Evolutionary conservation across 2,329 filamentous ascomycete species (phyloP), one percentile per base, ranked within the genome.

Genomic region (Rugonectria rugulosa): DNA sequence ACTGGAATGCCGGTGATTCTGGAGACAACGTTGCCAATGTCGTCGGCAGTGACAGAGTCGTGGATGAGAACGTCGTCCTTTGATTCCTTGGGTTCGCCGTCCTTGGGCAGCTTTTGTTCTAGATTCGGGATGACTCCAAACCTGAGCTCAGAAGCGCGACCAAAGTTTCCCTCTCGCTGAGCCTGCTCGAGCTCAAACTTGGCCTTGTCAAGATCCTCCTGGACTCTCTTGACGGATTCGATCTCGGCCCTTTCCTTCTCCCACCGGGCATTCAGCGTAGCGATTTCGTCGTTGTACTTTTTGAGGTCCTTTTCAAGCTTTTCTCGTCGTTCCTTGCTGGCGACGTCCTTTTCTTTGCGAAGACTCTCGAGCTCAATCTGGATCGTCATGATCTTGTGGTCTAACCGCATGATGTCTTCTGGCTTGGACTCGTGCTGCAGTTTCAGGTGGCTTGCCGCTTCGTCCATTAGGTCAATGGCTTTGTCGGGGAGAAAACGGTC

Each of bases 351-450:
- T 73, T 99, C 95, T 68, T 98, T 98, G 45, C 94, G 86, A 36
- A 99, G 77, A 58, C 92, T 97, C 71, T 98, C 95, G 1, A 98
- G 81, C 72, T 99, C 94, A 60, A 99, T 98, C 70, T 97, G 94
- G 12, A 98, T 92, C 0, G 94, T 98, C 86, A 97, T 96, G 57
- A 98, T 97, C 68, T 93, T 91, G 59, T 96, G 90, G 68, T 98
- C 94, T 2, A 98, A 84, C 45, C 89, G 87, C 77, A 96, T 91
- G 27, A 99, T 97, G 8, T 94, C 88, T 65, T 98, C 95, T 0
- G 95, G 95, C 67, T 97, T 98, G 66, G 92, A 97, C 73, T 99
- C 95, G 74, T 98, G 95, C 70, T 98, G 94, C 26, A 98, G 77
- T 38, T 96, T 87, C 9, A 98, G 79, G 19, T 92, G 92, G 57